Percentiles rank a stretch among this genome's conserved stretches.
phyloP scores from a whole-genome alignment of 345 rosid species.

The Salix udensis region DNA sequence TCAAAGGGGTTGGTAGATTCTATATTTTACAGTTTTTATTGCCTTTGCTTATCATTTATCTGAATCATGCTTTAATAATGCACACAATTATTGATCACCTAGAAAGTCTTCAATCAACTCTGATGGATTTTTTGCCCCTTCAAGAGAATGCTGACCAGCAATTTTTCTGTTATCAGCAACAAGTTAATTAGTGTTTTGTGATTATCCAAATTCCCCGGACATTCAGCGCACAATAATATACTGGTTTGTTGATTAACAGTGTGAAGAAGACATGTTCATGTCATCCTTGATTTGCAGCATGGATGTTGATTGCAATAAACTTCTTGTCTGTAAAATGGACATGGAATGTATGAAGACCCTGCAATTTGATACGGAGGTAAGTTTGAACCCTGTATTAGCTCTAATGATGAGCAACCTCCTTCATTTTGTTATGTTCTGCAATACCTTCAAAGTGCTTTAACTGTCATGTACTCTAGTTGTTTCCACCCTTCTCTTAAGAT shows the following conservation, averaged over 20 bases:
- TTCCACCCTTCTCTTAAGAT: neutral
- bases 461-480: neutral
- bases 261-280: conserved; percentile 81
- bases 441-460: neutral
- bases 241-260: conserved; percentile 38
- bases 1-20: neutral
- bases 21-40: neutral
- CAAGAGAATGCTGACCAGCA: neutral
- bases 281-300: conserved; percentile 83
- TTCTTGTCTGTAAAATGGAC: conserved; percentile 85
- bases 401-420: conserved; percentile 2
- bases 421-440: neutral
- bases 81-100: neutral
- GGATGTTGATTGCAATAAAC: conserved; percentile 73
- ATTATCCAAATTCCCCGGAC: neutral
- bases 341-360: conserved; percentile 80
- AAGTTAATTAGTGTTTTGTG: neutral
- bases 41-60: neutral
- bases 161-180: neutral
- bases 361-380: conserved; percentile 88
- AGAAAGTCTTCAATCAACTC: neutral
- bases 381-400: conserved; percentile 16
- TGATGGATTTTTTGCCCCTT: neutral
- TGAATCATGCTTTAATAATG: neutral
- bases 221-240: neutral